Conservation (phyloP, 106 monocot species). For the Phalaenopsis aphrodite region DNA sequence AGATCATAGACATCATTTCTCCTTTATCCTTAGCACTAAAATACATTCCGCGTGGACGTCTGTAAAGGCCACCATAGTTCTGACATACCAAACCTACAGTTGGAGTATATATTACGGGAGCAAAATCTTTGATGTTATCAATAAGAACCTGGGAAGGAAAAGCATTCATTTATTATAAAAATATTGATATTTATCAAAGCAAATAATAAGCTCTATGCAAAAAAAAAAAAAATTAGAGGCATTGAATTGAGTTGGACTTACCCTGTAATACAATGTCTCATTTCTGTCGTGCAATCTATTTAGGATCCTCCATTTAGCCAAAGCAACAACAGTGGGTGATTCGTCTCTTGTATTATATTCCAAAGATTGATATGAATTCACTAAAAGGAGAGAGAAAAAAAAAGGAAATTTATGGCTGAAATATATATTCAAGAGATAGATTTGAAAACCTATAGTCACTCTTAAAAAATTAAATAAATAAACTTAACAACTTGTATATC, state of each 20-base stretch:
- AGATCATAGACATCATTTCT: slow-evolving; percentile 99
- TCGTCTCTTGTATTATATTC: slow-evolving; percentile 78
- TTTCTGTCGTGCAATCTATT: slow-evolving; percentile 99
- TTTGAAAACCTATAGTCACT: neutral
- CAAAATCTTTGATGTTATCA: slow-evolving; percentile 96
- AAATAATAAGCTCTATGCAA: neutral
- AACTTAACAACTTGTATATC: neutral
- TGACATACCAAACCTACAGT: slow-evolving; percentile 98
- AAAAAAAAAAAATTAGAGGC: neutral
- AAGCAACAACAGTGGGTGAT: slow-evolving; percentile 38
- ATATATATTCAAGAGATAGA: neutral
- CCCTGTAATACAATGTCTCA: slow-evolving; percentile 97
- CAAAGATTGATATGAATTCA: slow-evolving; percentile 85
- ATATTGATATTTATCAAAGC: neutral
- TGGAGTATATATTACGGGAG: slow-evolving; percentile 97
- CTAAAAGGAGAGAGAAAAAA: slow-evolving; percentile 24
- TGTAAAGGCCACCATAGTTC: slow-evolving; percentile 93
- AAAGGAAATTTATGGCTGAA: neutral
- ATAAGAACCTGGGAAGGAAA: slow-evolving; percentile 66
- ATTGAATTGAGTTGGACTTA: slow-evolving; percentile 22
- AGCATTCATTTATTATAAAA: neutral
- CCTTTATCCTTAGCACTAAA: slow-evolving; percentile 99
- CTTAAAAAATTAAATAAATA: neutral
- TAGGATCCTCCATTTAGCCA: slow-evolving; percentile 98
- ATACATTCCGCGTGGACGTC: slow-evolving; percentile 99